Evolutionary conservation across 768 basidiomycete genomes (phyloP), one percentile per base, ranked within the genome.

Genomic region (Neoboletus brunneissimus): DNA sequence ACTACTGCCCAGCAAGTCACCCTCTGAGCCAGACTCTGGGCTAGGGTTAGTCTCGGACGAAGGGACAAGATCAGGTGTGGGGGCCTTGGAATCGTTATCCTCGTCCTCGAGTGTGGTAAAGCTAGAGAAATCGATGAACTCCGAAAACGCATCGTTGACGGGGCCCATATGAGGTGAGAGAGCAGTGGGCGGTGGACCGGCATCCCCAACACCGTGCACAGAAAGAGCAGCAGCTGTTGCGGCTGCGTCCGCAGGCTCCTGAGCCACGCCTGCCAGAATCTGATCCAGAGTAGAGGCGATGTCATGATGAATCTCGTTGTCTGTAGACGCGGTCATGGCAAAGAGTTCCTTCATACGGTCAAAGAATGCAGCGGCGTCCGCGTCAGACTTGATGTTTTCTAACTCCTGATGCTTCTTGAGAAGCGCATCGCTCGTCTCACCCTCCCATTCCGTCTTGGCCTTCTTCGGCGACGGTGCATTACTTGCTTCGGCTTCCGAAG

Each of bases 41-140:
- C 88, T 90, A 12, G 82, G 85, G 61, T 89, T 88, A 20, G 88
- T 82, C 55, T 89, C 88, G 20, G 87, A 85, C 12, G 85, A 82
- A 34, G 78, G 77, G 16, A 88, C 74, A 47, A 91, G 77, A 53
- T 91, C 89, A 10, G 89, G 89, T 4, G 89, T 91, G 9, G 80
- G 77, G n/a, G 85, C 82, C 64, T 87, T 88, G 15, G 85, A 86
- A 47, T 72, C 70, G 48, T 80, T 82, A 35, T 86, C 86, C 55
- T 89, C 87, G 22, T 83, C 83, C 11, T 75, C 72, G 38, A 68
- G 68, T 16, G 76, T 77, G 49, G 77, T 76, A 60, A 80, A 87
- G 8, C 78, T 79, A 45, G 88, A 82, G 60, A 87, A 87, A 69
- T 91, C 88, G 67, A 91, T 80, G 49, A 84, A 82, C 23, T 84